Base-by-base conservation (phyloP, 202 grass and related monocot genomes). In the Bolboschoenoplectus hybrid region DNA sequence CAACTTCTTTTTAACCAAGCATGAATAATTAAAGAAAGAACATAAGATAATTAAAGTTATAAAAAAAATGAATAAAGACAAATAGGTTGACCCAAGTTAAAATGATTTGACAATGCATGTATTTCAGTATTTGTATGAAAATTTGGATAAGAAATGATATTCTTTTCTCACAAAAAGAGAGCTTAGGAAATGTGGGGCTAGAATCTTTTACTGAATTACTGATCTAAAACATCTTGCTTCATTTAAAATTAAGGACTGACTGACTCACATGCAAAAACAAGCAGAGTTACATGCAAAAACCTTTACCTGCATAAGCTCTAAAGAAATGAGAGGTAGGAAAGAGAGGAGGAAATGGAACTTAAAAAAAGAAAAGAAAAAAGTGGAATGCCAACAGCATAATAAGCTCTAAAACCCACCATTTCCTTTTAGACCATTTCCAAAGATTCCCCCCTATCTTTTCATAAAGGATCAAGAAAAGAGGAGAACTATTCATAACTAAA, bases 341-440 rank as follows among this genome's bases (percentile, higher is more conserved):
- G 72, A 34, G 46, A 64, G 62, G 62, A 85, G 71, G 67, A 86
- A 69, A 75, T 80, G 73, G 58, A 57, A 84, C 57, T 41, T 87
- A 87, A 82, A 89, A 64, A 26, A 26, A 26, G 26, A 26, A 26
- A 26, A 26, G 26, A 26, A 26, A 26, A 26, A 26, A 26, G 26
- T 26, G 74, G 53, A 84, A 81, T 89, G 84, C 82, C 89, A 88
- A 75, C 72, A 26, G 26, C 26, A 26, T 26, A 26, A 83, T 75
- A 90, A 93, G 82, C 86, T 87, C 74, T 65, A 88, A 86, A 86
- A 87, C 40, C 71, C 84, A 97, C 89, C 82, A 93, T 97, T 85
- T 80, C 60, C 89, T 73, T 46, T 45, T 74, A 93, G 91, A 91
- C 88, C 86, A 90, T 74, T 26, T 90, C 84, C 84, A 90, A 90